Evolutionary conservation across 495 filamentous ascomycete genomes (phyloP), one percentile per base, ranked within the genome.

Genomic region (Hypoxylon fuscum): DNA sequence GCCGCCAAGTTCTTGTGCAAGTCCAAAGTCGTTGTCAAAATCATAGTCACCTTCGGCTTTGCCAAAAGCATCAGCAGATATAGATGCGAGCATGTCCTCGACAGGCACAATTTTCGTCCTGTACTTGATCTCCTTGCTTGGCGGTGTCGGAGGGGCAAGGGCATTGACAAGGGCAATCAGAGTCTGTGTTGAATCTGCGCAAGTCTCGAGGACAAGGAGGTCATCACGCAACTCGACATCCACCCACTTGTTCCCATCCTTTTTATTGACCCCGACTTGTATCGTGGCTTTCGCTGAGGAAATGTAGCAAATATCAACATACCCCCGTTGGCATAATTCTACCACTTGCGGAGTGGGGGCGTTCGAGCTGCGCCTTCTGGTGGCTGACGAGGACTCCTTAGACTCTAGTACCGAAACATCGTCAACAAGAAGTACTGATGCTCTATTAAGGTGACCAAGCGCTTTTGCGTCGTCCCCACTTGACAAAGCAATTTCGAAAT

Each of bases 171-270:
- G 84, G 12, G 81, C 85, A 46, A 96, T 87, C 2, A 99, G 83
- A 0, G 96, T 98, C 67, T 96, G 92, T 0, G 95, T 98, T 8
- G 96, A 98, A 74, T 99, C 96, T 12, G 96, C 95, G 69, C 96
- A 98, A 3, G 92, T 91, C 71, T 99, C 96, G 12, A 99, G 79
- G 18, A 99, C 87, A 22, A 98, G 79, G 1, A 99, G 79, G 68
- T 95, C 90, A 69, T 96, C 91, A 37, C 83, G 84, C 7, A 97
- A 64, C 58, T 96, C 90, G 2, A 96, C 82, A 64, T 95, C 91
- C 8, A 96, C 72, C 31, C 85, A 85, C 53, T 87, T 86, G 9
- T 83, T 78, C 0, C 80, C 85, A 23, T 85, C 80, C 0, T 79
- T 77, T 35, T 75, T 76, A 31, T 73, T 75, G 18, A 72, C 65